Evolutionary conservation across 1,139 yeast species (phyloP), one percentile per base, ranked within the genome.

Genomic region (Yamadazyma triangularis): DNA sequence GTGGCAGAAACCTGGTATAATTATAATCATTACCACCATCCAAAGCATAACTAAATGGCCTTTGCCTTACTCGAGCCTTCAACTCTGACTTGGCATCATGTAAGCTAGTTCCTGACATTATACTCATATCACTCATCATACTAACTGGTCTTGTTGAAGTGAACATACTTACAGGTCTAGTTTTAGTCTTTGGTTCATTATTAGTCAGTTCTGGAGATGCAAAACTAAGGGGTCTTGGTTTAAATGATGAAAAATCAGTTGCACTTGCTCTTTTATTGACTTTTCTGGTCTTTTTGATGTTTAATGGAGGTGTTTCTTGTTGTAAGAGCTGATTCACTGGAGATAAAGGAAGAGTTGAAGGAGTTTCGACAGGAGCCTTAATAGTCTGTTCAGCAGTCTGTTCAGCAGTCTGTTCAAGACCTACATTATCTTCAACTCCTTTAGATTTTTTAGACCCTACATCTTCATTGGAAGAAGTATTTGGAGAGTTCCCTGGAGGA

Each of bases 41-140:
- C 13, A 65, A 50, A 38, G 65, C 54, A 33, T 40, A 57, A 32
- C 60, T 55, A 32, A 51, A 55, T 1, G 67, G 66, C 11, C 59
- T 41, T 33, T 54, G 57, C 31, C 58, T 43, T 3, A 58, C 55
- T 25, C 41, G 36, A 4, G 45, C 38, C 29, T 48, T 48, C 38
- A 59, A 34, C 11, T 50, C 53, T 8, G 27, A n/a, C 15, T 47
- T 48, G 14, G 47, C 44, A 2, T 44, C 44, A 12, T 34, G 33
- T 5, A 51, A 34, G 31, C 45, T 38, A 8, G 30, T 29, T 8
- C 27, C 31, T 4, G 45, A 21, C 27, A 29, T 26, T 25, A 20
- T 24, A 7, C 42, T 34, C n/a, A 30, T 21, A 7, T 34, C 25
- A 28, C 44, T 41, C 4, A 32, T 30, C 40, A 40, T 38, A 24